Conservation (phyloP, 2,329 filamentous ascomycete species). For the Fusarium sp. region DNA sequence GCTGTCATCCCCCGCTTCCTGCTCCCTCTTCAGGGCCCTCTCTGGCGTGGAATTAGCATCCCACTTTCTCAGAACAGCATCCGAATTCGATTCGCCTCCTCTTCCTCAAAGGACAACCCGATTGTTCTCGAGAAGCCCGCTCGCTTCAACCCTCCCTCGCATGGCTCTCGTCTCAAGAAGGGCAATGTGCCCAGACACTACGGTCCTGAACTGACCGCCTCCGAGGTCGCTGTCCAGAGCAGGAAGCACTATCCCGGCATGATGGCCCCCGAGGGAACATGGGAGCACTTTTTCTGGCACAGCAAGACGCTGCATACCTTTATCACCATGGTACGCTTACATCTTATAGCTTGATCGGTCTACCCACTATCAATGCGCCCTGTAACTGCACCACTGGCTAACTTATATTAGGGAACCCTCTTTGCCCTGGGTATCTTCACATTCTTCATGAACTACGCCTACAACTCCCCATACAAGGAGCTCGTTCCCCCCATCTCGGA, state of each 20-base stretch:
- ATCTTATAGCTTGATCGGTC: not conserved
- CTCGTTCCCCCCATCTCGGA: slow-evolving; percentile 78
- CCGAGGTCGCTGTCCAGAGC: slow-evolving; percentile 74
- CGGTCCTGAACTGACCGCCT: slow-evolving; percentile 74
- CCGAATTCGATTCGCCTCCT: slow-evolving; percentile 51
- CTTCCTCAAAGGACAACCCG: slow-evolving; percentile 60
- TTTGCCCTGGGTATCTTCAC: slow-evolving; percentile 76
- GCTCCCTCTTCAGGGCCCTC: slow-evolving; percentile 69
- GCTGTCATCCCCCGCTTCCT: slow-evolving; percentile 73
- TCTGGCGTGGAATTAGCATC: slow-evolving; percentile 62
- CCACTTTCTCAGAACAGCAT: slow-evolving; percentile 51
- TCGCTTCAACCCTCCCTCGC: slow-evolving; percentile 92
- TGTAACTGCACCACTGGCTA: not conserved
- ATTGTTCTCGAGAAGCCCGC: slow-evolving; percentile 86
- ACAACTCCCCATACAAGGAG: slow-evolving; percentile 81
- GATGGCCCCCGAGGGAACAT: slow-evolving; percentile 85
- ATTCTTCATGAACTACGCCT: slow-evolving; percentile 81
- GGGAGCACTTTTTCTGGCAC: slow-evolving; percentile 86
- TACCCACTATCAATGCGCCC: not conserved
- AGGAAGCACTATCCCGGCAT: slow-evolving; percentile 85
- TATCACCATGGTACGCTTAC: slow-evolving; percentile 80
- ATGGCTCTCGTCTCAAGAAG: slow-evolving; percentile 75
- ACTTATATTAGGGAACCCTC: slow-evolving; percentile 68
- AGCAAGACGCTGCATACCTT: slow-evolving; percentile 80
- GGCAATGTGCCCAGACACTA: slow-evolving; percentile 72